phyloP scores from a whole-genome alignment of 106 monocot species.

The Narthecium ossifragum region DNA sequence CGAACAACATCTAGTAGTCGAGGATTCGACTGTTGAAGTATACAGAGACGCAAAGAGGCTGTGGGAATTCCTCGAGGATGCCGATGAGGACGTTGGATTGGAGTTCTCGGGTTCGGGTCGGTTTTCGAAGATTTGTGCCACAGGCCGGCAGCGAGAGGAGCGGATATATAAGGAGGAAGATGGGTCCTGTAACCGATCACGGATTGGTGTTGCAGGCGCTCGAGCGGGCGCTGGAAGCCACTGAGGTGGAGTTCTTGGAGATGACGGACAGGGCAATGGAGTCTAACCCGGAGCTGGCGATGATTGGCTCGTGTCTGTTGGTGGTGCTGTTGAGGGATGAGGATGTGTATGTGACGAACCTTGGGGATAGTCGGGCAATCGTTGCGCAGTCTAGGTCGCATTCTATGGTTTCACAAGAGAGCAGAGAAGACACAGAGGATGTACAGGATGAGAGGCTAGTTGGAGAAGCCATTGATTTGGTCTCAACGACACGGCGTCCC shows the following conservation, averaged over 20 bases:
- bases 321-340: constrained; percentile 69
- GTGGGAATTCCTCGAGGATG: constrained; percentile 4
- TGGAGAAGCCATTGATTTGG: no score
- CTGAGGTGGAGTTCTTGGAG: constrained; percentile 48
- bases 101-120: background rate
- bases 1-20: no score
- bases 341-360: constrained; percentile 85
- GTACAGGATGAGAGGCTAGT: no score
- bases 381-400: constrained; percentile 42
- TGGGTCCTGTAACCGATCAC: constrained; percentile 23
- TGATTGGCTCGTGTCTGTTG: constrained; percentile 74
- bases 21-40: no score
- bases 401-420: no score
- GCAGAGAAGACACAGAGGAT: no score
- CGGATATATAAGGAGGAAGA: constrained; percentile 23
- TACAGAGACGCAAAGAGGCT: background rate
- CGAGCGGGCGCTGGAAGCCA: constrained; percentile 35
- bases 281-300: constrained; percentile 64
- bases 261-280: constrained; percentile 46
- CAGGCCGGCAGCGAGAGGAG: background rate
- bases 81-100: background rate
- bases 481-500: no score
- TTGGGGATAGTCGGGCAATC: constrained; percentile 76
- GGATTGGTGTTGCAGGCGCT: constrained; percentile 41
- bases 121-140: constrained; percentile 15